A percentile compares a stretch with the other conserved stretches of the same genome.
These are phyloP conservation scores for Zasmidium citrigriseum DNA, from an alignment of 2,329 filamentous ascomycete species.

Conservation along the genomic window DNA sequence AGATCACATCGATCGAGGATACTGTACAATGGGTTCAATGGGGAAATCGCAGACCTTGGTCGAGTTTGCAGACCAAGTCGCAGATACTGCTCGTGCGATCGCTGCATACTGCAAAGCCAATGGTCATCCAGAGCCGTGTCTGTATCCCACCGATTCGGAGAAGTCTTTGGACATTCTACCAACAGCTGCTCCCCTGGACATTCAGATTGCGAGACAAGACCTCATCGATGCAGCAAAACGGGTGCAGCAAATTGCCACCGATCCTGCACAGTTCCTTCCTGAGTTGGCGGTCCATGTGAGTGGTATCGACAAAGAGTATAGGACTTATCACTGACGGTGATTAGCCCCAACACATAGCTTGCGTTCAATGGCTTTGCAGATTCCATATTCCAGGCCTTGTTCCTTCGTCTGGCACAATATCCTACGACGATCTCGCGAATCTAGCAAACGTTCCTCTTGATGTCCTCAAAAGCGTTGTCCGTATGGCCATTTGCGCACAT, in stretches of 20 bases:
- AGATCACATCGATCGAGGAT: not conserved
- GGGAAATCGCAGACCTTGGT: not conserved
- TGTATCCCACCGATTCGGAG: not conserved
- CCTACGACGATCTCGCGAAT: conserved; percentile 12
- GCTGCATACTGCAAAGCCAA: not conserved
- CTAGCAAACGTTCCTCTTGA: conserved; percentile 15
- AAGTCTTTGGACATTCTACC: not conserved
- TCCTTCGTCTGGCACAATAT: conserved; percentile 12
- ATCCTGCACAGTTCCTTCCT: not conserved
- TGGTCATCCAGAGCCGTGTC: not conserved
- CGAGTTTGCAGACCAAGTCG: not conserved
- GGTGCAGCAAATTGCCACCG: not conserved
- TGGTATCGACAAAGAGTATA: not conserved
- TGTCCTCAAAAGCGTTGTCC: conserved; percentile 21
- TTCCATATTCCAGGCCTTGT: conserved; percentile 19
- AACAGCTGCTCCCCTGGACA: not conserved
- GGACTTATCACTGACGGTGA: too few species aligned
- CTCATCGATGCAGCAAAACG: not conserved
- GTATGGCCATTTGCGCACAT: conserved; percentile 23
- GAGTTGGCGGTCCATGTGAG: not conserved
- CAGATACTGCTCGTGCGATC: not conserved
- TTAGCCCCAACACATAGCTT: conserved; percentile 11
- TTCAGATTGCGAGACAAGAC: not conserved
- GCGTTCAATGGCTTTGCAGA: conserved; percentile 24
- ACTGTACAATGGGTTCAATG: not conserved